Evolutionary conservation across 208 protist genomes (phyloP).

Genomic region (Acanthamoeba healyi): DNA sequence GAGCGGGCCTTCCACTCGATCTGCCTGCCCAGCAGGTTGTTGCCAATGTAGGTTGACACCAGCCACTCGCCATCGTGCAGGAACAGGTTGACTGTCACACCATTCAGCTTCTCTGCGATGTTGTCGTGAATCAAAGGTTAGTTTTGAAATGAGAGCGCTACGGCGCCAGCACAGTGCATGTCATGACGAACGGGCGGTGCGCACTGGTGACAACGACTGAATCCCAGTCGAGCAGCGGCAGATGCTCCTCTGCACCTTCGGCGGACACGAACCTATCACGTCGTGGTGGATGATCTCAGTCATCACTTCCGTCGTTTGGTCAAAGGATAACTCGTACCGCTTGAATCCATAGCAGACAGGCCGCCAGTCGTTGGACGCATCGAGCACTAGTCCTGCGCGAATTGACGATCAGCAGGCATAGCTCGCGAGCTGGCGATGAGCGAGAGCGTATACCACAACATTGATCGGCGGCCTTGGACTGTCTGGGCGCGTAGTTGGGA

Average conservation of each 20-base stretch:
- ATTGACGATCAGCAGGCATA: neutral
- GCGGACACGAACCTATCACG: neutral
- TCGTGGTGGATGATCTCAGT: too few species aligned
- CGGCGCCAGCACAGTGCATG: too few species aligned
- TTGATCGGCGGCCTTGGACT: constrained; percentile 21
- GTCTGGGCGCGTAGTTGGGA: constrained; percentile 22
- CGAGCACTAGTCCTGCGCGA: neutral
- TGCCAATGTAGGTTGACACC: neutral
- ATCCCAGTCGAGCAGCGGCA: constrained; percentile 13
- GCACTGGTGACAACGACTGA: neutral
- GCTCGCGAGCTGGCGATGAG: neutral
- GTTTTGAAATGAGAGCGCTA: too few species aligned
- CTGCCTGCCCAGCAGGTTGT: neutral
- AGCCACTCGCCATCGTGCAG: neutral
- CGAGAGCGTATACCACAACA: neutral
- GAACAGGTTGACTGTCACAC: neutral
- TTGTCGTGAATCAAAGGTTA: too few species aligned
- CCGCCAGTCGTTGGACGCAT: neutral
- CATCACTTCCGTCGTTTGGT: too few species aligned
- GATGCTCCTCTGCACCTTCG: neutral
- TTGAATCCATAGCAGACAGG: constrained; percentile 30
- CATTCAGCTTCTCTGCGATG: constrained; percentile 37
- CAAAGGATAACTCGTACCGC: neutral
- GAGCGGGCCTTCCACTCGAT: neutral
- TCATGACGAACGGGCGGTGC: too few species aligned